Base-by-base conservation (phyloP, 2,329 filamentous ascomycete species). In the Ascochyta rabiei region DNA sequence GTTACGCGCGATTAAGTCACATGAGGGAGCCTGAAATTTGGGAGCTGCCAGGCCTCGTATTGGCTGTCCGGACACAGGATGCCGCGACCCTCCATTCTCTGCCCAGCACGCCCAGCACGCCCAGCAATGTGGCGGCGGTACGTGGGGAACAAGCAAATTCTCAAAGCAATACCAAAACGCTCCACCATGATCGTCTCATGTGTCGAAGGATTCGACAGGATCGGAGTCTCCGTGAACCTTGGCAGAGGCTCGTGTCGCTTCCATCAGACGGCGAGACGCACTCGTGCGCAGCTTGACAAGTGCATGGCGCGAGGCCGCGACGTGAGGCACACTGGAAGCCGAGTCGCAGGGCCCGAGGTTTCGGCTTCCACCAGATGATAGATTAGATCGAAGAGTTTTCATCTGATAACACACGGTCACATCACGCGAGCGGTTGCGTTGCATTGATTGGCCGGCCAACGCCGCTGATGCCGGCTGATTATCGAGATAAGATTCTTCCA, bases 331-430 rank as follows among this genome's bases (percentile, higher is more conserved):
- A n/a, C n/a, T n/a, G n/a, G n/a, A n/a, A n/a, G n/a, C n/a, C n/a
- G 21, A 41, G 21, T 15, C 33, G 34, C 16, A 40, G 34, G 15
- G 41, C 23, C 28, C 48, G 37, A 45, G 26, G 49, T 64, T 63
- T 61, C 43, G 26, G 49, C 63, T 63, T 61, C 43, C 55, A 67
- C 66, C 64, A 60, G 64, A 67, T 67, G 63, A 67, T 60, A 48
- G 59, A 67, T 67, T 62, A 64, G 63, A 66, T 66, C 43, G 56
- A 64, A 62, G 61, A 55, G 21, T 61, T 66, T 61, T 56, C 63
- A 67, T 67, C 64, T 66, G 64, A 66, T 67, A 65, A 66, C 54
- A 28, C 34, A 21, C 40, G 37, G 26, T 23, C 47, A 40, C 45
- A 23, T 23, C 47, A 40, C 45, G 49, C 51, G 48, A 59, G 39